phyloP scores from a whole-genome alignment of 306 rosid species.

The Oxytropis ochrocephala region DNA sequence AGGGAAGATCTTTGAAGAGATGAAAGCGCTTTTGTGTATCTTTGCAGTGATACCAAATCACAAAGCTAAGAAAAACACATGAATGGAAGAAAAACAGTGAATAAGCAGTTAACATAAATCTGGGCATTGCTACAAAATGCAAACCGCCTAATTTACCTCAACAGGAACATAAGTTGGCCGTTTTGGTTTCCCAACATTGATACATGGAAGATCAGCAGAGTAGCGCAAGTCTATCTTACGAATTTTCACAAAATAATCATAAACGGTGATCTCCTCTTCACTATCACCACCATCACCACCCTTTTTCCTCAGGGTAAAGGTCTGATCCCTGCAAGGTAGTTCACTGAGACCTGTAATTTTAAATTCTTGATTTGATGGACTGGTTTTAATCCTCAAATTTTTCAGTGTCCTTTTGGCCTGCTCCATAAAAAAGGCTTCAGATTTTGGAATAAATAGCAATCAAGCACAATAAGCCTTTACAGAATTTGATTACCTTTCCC shows the following conservation, averaged over 20 bases:
- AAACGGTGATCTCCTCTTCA: conserved; percentile 71
- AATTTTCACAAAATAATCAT: conserved; percentile 66
- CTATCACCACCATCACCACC: conserved; percentile 35
- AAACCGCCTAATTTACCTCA: conserved; percentile 47
- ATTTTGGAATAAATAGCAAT: not conserved
- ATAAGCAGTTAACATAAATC: not conserved
- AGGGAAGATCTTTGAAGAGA: conserved; percentile 76
- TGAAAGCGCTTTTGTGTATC: conserved; percentile 75
- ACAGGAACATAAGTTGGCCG: conserved; percentile 77
- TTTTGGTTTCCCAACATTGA: conserved; percentile 93
- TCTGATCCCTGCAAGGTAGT: conserved; percentile 62
- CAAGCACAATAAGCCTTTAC: not conserved
- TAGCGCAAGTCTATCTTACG: conserved; percentile 54
- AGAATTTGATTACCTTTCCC: conserved; percentile 53
- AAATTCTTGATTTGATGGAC: conserved; percentile 65
- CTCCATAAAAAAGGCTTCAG: not conserved
- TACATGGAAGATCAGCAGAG: conserved; percentile 73
- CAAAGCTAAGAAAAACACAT: conserved; percentile 49
- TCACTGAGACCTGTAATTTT: conserved; percentile 91
- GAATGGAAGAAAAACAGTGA: not conserved
- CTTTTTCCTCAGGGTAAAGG: conserved; percentile 51
- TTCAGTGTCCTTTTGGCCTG: conserved; percentile 82
- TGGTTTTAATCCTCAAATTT: conserved; percentile 66
- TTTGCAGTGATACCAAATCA: conserved; percentile 71
- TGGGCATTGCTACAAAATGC: not conserved